A percentile compares a stretch with the other conserved stretches of the same genome.
These are phyloP conservation scores for Candida ulmi DNA, from an alignment of 805 yeast species.

Conservation along the genomic window DNA sequence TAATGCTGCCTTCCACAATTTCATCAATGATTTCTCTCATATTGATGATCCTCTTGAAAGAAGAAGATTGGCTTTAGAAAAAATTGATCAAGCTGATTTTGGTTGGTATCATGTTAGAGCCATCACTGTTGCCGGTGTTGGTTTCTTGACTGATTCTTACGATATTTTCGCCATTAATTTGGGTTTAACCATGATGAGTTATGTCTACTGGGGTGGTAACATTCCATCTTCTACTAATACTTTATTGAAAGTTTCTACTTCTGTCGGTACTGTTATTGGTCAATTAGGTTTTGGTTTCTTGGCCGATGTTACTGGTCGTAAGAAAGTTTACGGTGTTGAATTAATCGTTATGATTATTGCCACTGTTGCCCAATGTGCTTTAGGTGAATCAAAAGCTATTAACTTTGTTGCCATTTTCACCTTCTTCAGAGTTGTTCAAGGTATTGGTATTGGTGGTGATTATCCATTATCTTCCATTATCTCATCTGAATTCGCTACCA, in stretches of 20 bases:
- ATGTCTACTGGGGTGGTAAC: constrained; percentile 62
- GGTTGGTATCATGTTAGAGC: constrained; percentile 83
- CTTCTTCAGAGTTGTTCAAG: constrained; percentile 81
- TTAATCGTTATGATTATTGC: constrained; percentile 79
- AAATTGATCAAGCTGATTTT: constrained; percentile 72
- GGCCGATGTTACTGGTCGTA: constrained; percentile 83
- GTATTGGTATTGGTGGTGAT: constrained; percentile 98
- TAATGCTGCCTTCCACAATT: constrained; percentile 83
- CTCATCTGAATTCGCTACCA: constrained; percentile 87
- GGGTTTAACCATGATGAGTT: constrained; percentile 72
- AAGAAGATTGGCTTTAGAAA: constrained; percentile 79
- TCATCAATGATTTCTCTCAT: constrained; percentile 72
- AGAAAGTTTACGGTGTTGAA: constrained; percentile 82
- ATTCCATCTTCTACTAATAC: constrained; percentile 73
- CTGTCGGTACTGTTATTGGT: constrained; percentile 92
- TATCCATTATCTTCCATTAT: constrained; percentile 92
- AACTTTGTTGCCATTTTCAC: constrained; percentile 68
- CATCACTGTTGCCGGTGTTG: constrained; percentile 86
- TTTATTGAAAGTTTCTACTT: constrained; percentile 79
- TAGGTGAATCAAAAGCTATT: constrained; percentile 69
- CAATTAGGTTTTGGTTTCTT: constrained; percentile 79
- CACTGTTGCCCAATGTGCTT: constrained; percentile 68
- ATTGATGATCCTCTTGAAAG: constrained; percentile 82
- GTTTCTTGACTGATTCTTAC: constrained; percentile 89
- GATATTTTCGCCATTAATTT: constrained; percentile 88